Evolutionary conservation across 2,329 filamentous ascomycete species (phyloP).

Genomic region (Ascochyta lentis): DNA sequence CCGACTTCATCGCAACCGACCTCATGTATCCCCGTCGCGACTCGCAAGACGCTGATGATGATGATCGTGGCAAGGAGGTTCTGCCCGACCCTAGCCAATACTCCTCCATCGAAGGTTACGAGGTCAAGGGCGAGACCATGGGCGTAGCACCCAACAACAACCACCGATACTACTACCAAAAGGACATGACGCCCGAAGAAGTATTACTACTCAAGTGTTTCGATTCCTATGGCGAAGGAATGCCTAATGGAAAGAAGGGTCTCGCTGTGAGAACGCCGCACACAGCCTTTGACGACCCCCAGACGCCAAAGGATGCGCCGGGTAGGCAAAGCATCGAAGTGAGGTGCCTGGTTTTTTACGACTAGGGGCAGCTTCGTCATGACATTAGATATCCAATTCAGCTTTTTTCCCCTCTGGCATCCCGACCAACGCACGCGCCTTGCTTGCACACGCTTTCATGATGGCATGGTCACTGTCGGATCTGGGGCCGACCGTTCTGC

Average conservation of each 20-base stretch:
- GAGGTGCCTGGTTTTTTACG: constrained; percentile 67
- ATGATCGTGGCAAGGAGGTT: constrained; percentile 66
- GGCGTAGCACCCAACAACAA: constrained; percentile 62
- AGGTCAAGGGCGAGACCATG: constrained; percentile 68
- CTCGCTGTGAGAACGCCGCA: constrained; percentile 65
- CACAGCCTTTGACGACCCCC: constrained; percentile 66
- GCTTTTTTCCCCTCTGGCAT: background rate
- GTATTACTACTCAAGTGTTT: constrained; percentile 61
- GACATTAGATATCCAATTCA: background rate
- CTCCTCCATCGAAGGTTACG: constrained; percentile 65
- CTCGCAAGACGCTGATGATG: constrained; percentile 46
- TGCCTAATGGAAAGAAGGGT: constrained; percentile 49
- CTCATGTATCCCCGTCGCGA: constrained; percentile 65
- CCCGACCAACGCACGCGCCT: no score
- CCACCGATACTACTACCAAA: constrained; percentile 70
- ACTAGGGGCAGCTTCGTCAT: constrained; percentile 35
- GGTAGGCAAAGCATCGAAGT: constrained; percentile 70
- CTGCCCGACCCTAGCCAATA: constrained; percentile 57
- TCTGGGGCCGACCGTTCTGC: background rate
- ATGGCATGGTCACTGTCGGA: no score
- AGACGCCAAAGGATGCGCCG: constrained; percentile 58
- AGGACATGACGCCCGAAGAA: constrained; percentile 69
- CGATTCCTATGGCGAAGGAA: constrained; percentile 53
- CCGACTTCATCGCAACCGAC: constrained; percentile 67
- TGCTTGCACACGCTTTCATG: no score